Base-by-base conservation (phyloP, 768 basidiomycete species). In the Phylloporus arenicola region DNA sequence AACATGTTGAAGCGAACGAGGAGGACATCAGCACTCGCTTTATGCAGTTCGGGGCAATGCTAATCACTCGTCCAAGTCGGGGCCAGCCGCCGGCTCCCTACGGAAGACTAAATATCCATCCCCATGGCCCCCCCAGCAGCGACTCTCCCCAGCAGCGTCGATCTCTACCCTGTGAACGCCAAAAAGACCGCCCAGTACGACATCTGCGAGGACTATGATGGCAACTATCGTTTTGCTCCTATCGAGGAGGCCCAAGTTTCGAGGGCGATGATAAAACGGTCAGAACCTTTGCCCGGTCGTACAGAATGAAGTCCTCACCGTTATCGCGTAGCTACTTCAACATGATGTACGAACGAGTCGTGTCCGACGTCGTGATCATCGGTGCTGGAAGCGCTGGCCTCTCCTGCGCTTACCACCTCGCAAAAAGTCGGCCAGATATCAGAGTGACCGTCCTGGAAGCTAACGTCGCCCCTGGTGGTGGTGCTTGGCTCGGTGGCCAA, bases 401-500 rank as follows among this genome's bases (percentile, higher is more conserved):
- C 45, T 83, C 82, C 8, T 86, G 83, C 63, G 87, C 88, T 20
- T 88, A 87, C 70, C 78, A 79, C 54, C 75, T 91, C 45, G 84
- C 81, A 9, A 83, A 73, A 53, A 74, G 64, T 42, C 78, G 83
- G 13, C 87, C 86, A 24, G 83, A 88, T 57, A 73, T 86, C 54
- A 82, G 80, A 58, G 60, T 79, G 55, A 77, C 78, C 43, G 79
- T 88, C 61, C 70, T 88, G 57, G 86, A 88, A 68, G 87, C 87
- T 17, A 82, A 78, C 56, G 86, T 89, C n/a, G 82, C 87, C 2
- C 87, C 86, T 1, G 84, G 84, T 46, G 84, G 84, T 48, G 83
- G 85, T 30, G 86, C 84, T 12, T 88, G 86, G 86, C 76, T 88
- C 34, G 84, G 85, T 27, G 84, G 84, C 8, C 85, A 88, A 67